Evolutionary conservation across 1,139 yeast genomes (phyloP), one percentile per base, ranked within the genome.

Genomic region (Sugiyamaella novakii): DNA sequence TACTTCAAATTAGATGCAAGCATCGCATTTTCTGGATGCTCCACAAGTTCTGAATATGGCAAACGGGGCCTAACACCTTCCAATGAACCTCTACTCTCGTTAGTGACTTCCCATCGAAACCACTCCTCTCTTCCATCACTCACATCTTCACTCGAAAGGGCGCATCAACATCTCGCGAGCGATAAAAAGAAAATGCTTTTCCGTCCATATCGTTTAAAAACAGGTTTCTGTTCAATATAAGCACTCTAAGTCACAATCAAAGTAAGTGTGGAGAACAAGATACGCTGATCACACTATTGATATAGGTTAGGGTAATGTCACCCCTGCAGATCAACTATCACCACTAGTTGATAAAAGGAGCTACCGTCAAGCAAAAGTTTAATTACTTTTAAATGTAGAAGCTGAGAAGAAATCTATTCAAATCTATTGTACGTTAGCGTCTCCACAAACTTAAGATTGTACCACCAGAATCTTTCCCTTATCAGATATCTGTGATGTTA

Each of bases 121-220:
- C n/a, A n/a, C 8, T 14, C 3, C 19, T 31, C 35, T 4, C 7
- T 12, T 11, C 12, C 19, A 18, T 24, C 4, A 56, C 61, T 22
- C 49, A 60, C 61, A 80, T 66, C 54, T 73, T 79, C 24, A 81
- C 68, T 38, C 72, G 65, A 50, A 83, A 70, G 0, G 87, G 87
- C 1, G 76, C 66, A 25, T 77, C 73, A 19, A 89, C 67, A 61
- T 88, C 95, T 57, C 83, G 82, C 1, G 95, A 84, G 7, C 84
- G 75, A 46, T 88, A 88, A 66, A 87, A 87, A 1, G 89, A 79
- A 36, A 79, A 75, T 31, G 79, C 78, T 61, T 67, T 73, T 47
- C 66, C 73, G 59, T 61, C 73, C 77, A 74, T 74, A 3, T 18
- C 25, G 18, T 8, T n/a, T n/a, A n/a, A n/a, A n/a, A n/a, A n/a